Conservation (phyloP, 805 yeast genomes). For the Ogataea methylovora region DNA sequence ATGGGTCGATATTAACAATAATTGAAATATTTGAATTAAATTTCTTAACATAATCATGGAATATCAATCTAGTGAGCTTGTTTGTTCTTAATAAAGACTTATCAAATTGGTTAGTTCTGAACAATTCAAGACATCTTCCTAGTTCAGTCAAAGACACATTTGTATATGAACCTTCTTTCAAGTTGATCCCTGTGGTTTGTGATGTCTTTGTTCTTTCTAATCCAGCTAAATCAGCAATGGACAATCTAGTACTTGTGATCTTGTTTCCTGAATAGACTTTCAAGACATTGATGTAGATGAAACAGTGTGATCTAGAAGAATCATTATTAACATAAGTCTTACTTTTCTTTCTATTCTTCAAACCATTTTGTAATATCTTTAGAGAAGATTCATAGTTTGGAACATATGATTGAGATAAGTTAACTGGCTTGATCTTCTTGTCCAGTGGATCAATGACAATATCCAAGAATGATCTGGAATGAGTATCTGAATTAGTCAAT, state of each 20-base stretch:
- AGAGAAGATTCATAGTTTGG: slow-evolving; percentile 29
- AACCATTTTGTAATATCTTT: slow-evolving; percentile 30
- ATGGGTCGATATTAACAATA: slow-evolving; percentile 31
- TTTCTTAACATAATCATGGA: slow-evolving; percentile 36
- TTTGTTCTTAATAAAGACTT: slow-evolving; percentile 38
- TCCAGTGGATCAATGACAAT: slow-evolving; percentile 35
- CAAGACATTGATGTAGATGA: slow-evolving; percentile 33
- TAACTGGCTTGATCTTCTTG: slow-evolving; percentile 36
- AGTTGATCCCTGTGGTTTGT: slow-evolving; percentile 34
- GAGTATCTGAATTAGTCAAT: slow-evolving; percentile 14
- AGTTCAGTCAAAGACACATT: slow-evolving; percentile 42
- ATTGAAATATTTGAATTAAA: slow-evolving; percentile 24
- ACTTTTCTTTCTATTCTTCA: slow-evolving; percentile 29
- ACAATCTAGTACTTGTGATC: slow-evolving; percentile 29
- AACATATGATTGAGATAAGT: slow-evolving; percentile 32
- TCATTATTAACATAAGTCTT: slow-evolving; percentile 35
- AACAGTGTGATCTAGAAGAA: slow-evolving; percentile 48
- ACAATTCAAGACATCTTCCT: slow-evolving; percentile 39
- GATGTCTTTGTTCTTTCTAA: slow-evolving; percentile 42
- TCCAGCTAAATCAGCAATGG: slow-evolving; percentile 45
- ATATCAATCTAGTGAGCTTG: slow-evolving; percentile 40
- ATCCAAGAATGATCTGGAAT: slow-evolving; percentile 26
- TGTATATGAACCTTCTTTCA: slow-evolving; percentile 41
- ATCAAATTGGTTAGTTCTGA: slow-evolving; percentile 29
- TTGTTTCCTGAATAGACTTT: slow-evolving; percentile 13